These are phyloP conservation scores for Ulota crispa DNA, from an alignment of 225 moss, liverwort and hornwort genomes.

Conservation along the genomic window DNA sequence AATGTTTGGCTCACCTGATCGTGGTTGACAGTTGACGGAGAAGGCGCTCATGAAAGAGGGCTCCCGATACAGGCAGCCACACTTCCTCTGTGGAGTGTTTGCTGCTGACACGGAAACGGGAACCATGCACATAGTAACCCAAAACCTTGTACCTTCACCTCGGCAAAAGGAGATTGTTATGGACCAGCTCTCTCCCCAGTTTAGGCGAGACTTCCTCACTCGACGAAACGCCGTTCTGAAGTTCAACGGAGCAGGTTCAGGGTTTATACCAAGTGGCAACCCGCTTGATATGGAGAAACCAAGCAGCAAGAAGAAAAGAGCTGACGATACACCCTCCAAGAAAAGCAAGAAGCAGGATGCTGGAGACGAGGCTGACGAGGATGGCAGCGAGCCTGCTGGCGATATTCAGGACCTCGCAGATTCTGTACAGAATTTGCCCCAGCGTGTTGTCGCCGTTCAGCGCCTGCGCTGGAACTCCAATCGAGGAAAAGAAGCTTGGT, in stretches of 20 bases:
- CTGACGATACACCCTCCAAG: constrained; percentile 25
- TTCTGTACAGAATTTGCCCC: constrained; percentile 35
- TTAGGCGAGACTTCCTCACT: constrained; percentile 73
- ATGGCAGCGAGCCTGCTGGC: constrained; percentile 20
- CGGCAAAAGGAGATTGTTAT: constrained; percentile 46
- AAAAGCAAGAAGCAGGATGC: constrained; percentile 16
- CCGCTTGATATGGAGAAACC: constrained; percentile 55
- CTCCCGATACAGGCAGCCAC: constrained; percentile 76
- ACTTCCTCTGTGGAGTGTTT: constrained; percentile 87
- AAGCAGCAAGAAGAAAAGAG: constrained; percentile 32
- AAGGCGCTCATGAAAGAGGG: constrained; percentile 80
- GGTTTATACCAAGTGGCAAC: constrained; percentile 53
- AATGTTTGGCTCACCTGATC: background rate
- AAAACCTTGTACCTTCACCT: constrained; percentile 36
- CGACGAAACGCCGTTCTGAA: constrained; percentile 47
- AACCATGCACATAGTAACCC: constrained; percentile 61
- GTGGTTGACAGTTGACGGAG: constrained; percentile 68
- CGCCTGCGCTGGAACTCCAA: constrained; percentile 86
- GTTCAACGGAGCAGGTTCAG: constrained; percentile 31
- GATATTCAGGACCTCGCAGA: constrained; percentile 21
- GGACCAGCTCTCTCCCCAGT: constrained; percentile 56
- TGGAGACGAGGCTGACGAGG: constrained; percentile 8
- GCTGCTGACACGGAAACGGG: constrained; percentile 67
- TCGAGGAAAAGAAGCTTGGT: constrained; percentile 64
- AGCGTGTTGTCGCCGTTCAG: constrained; percentile 67